Base-by-base conservation (phyloP, 805 yeast genomes). In the Scheffersomyces ergatensis region DNA sequence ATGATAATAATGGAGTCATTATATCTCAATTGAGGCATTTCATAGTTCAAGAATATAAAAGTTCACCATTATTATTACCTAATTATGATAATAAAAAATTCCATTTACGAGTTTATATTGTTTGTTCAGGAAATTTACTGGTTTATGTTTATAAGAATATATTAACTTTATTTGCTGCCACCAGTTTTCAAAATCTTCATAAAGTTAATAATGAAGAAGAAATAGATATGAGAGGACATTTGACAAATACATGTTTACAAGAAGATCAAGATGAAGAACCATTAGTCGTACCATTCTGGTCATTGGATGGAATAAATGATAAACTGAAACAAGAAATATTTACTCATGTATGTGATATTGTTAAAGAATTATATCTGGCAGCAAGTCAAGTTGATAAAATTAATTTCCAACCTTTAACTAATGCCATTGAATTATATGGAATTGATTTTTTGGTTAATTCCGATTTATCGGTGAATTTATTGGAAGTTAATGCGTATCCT, bases 171-270 rank as follows among this genome's bases (percentile, higher is more conserved):
- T 92, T 93, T 67, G 88, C 97, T 11, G 77, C 76, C 8, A 55
- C 68, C 2, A 42, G 66, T 4, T 92, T 79, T 53, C 41, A 49
- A 0, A 23, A 39, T 4, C 75, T 76, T 7, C 43, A 48, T 12
- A 49, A 51, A 2, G 47, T 50, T 5, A 58, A 58, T 11, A 39
- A 42, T 4, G 42, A 33, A 3, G 54, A 53, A 4, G 53, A 60
- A 5, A 62, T 73, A 5, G 67, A 72, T 25, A 73, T 88, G 62
- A 70, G 70, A 1, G 89, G 93, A 2, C 99, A 93, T 58, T 72
- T 93, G 48, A 93, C 99, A 13, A 93, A 93, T 57, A 93, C 99
- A 0, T 93, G 99, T 65, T 63, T 89, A 26, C 98, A 92, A 62
- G 78, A 76, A 14, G 30, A 26, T 26, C 11, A 7, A 8, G 74